Base-by-base conservation (phyloP, 2,329 filamentous ascomycete genomes). In the Penicillium frequentans region DNA sequence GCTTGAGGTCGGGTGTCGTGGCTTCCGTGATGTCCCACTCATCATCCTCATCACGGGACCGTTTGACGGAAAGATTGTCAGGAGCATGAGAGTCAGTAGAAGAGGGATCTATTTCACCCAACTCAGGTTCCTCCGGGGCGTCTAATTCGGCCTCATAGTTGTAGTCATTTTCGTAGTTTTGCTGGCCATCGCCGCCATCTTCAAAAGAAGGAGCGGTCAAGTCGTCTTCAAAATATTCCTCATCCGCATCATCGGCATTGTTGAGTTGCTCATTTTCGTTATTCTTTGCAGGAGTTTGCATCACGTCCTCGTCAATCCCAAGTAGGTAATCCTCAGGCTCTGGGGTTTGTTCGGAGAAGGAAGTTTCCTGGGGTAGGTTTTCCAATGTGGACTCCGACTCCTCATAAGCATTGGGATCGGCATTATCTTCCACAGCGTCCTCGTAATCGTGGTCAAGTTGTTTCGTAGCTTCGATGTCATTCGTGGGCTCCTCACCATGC, bases 1-100 rank as follows among this genome's bases (percentile, higher is more conserved):
- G 82, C 74, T 85, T 85, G 71, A 75, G 68, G 68, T 82, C 82
- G 75, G 64, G 56, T 42, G 58, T 57, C 39, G 60, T 62, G 64
- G 65, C 35, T 55, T 64, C 55, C 66, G 52, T 53, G 64, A 56
- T 35, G 26, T 63, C 71, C 57, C 68, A 63, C 44, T 74, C 73
- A 39, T 75, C 73, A 52, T 75, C 73, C 23, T 64, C 62, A 29
- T 71, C 71, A 46, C 73, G 73, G n/a, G 68, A 60, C 24, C 73
- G 71, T 60, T 75, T 75, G 52, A 64, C 59, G 50, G 69, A 64
- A 35, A 58, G 61, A 26, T 59, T 68, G 24, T 64, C 67, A 48
- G 55, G 60, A 16, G 64, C 54, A 46, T 59, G 62, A 26, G 61
- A 59, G 46, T 65, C 61, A 52, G 57, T 52, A 49, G 52, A 54